phyloP scores from a whole-genome alignment of 83 land plant species.

The Thuja plicata region DNA sequence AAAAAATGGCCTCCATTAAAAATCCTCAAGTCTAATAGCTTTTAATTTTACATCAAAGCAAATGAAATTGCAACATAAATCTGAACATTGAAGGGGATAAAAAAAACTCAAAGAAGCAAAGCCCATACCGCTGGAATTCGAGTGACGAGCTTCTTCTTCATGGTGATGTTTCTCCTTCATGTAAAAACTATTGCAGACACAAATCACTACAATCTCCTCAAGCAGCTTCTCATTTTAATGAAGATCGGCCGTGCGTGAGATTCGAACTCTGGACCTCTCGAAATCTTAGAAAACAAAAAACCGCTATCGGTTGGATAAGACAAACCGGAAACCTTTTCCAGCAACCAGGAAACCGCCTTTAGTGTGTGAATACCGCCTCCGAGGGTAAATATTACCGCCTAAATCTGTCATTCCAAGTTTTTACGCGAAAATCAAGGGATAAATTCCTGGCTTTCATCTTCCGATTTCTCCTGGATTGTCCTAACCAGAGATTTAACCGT shows the following conservation, averaged over 20 bases:
- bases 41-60: not conserved
- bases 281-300: not conserved
- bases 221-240: not conserved
- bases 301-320: not conserved
- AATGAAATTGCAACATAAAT: not conserved
- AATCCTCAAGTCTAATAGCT: not conserved
- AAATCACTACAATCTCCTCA: not conserved
- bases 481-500: not conserved
- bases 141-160: not conserved
- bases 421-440: not conserved
- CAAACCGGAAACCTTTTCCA: not conserved
- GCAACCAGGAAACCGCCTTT: not conserved
- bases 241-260: not conserved
- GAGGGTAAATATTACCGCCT: not conserved
- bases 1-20: not conserved
- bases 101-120: not conserved
- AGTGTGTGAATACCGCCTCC: not conserved
- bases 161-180: not conserved
- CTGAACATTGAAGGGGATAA: not conserved
- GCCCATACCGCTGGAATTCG: not conserved
- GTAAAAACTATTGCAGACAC: not conserved
- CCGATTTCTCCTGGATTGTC: not conserved
- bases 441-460: not conserved
- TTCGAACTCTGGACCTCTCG: not conserved
- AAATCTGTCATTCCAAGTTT: not conserved